A percentile compares a stretch with the other conserved stretches of the same genome.
These are phyloP conservation scores for Mimosa bimucronata DNA, from an alignment of 306 rosid genomes.

Conservation along the genomic window DNA sequence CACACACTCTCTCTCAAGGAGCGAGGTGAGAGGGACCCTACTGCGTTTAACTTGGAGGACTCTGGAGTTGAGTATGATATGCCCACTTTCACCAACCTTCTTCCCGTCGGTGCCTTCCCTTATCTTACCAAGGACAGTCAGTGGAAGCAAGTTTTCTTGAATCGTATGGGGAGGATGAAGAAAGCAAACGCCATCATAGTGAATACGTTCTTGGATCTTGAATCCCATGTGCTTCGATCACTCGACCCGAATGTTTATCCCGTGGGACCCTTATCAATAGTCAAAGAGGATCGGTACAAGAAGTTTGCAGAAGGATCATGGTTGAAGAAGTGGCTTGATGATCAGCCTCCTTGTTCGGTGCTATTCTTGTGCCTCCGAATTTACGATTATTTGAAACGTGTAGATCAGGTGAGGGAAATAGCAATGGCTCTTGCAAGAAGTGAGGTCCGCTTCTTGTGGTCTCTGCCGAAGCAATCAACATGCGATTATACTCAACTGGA, in stretches of 20 bases:
- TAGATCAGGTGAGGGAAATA: background rate
- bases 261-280: constrained; percentile 46
- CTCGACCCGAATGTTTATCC: constrained; percentile 32
- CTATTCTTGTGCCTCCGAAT: constrained; percentile 40
- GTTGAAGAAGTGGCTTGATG: constrained; percentile 46
- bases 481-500: background rate
- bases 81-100: constrained; percentile 32
- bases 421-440: background rate
- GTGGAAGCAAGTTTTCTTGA: background rate
- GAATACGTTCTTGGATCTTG: constrained; percentile 45
- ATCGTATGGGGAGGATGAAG: background rate
- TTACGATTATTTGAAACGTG: background rate
- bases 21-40: background rate
- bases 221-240: constrained; percentile 31
- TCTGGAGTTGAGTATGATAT: constrained; percentile 24
- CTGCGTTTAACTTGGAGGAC: constrained; percentile 4
- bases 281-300: background rate
- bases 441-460: constrained; percentile 1
- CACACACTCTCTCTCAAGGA: constrained; percentile 34
- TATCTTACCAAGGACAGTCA: background rate
- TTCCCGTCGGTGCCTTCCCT: constrained; percentile 40
- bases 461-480: background rate
- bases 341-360: constrained; percentile 42
- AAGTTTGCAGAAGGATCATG: background rate
- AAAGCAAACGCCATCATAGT: constrained; percentile 43